These are phyloP conservation scores for Lactifluus subvellereus DNA, from an alignment of 768 basidiomycete genomes.

Conservation along the genomic window DNA sequence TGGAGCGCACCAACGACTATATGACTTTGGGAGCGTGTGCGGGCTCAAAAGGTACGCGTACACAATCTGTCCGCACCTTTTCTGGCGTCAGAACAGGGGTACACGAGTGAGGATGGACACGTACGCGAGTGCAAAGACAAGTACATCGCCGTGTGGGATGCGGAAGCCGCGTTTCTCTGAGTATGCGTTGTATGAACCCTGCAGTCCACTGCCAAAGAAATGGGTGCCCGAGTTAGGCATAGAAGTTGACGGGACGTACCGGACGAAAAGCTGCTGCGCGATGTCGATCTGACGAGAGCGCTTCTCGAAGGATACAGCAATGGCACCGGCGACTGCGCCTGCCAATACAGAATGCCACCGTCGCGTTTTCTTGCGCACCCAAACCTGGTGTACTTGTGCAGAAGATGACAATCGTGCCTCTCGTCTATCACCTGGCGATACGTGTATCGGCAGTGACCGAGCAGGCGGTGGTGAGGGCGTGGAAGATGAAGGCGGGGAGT, in stretches of 20 bases:
- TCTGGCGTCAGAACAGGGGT: not conserved
- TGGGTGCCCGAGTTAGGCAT: not conserved
- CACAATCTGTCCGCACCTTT: constrained; percentile 79
- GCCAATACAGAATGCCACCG: constrained; percentile 79
- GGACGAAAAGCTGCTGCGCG: constrained; percentile 85
- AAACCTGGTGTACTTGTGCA: constrained; percentile 54
- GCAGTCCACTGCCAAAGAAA: constrained; percentile 59
- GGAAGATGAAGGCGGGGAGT: constrained; percentile 18
- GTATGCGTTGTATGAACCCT: constrained; percentile 82
- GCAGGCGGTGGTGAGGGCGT: constrained; percentile 26
- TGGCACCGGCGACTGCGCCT: constrained; percentile 65
- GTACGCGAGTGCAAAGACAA: constrained; percentile 75
- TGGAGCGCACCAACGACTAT: constrained; percentile 57
- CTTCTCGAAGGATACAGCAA: constrained; percentile 76
- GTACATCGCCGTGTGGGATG: constrained; percentile 76
- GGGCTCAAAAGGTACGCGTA: constrained; percentile 73
- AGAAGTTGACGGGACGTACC: constrained; percentile 41
- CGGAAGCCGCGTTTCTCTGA: constrained; percentile 58
- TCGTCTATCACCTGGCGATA: constrained; percentile 29
- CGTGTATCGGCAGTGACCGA: constrained; percentile 7
- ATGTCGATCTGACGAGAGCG: constrained; percentile 55
- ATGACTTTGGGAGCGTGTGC: constrained; percentile 78
- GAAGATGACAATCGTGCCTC: constrained; percentile 54
- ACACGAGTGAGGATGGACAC: constrained; percentile 22
- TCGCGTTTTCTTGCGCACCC: constrained; percentile 61